These are phyloP conservation scores for Sugiyamaella boreocaroliniensis DNA, from an alignment of 805 yeast genomes.

Conservation along the genomic window DNA sequence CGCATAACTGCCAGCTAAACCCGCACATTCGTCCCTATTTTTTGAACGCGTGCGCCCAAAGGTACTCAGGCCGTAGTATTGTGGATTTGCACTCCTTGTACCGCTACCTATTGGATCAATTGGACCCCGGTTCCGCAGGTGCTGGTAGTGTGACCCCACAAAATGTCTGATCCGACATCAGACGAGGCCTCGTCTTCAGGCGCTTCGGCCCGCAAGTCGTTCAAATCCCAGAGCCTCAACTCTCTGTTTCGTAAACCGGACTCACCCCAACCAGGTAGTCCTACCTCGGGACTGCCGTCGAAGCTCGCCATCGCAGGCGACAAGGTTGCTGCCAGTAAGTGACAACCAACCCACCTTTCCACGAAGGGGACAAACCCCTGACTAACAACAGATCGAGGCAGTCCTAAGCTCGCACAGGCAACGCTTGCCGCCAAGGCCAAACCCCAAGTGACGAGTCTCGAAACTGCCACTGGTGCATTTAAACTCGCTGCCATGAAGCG, in stretches of 20 bases:
- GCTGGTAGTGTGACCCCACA: background rate
- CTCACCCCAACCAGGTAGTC: constrained; percentile 7
- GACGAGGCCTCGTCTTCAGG: background rate
- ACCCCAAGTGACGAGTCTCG: constrained; percentile 12
- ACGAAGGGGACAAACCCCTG: background rate
- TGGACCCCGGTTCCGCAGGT: background rate
- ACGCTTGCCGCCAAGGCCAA: constrained; percentile 5
- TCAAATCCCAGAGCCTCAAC: constrained; percentile 34
- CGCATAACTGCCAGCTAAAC: background rate
- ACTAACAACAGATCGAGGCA: background rate
- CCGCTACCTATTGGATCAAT: background rate
- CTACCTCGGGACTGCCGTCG: constrained; percentile 1
- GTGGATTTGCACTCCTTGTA: background rate
- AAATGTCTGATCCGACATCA: background rate
- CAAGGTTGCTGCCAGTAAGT: constrained; percentile 12
- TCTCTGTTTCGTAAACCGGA: constrained; percentile 23
- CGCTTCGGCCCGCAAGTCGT: constrained; percentile 23
- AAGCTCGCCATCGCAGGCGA: constrained; percentile 5
- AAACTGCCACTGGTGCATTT: constrained; percentile 25
- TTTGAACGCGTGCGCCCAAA: background rate
- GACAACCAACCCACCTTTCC: background rate
- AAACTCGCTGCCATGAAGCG: constrained; percentile 23
- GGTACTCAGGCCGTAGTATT: too few species aligned
- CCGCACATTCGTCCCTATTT: background rate
- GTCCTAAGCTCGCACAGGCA: constrained; percentile 13